A percentile compares a stretch with the other conserved stretches of the same genome.
Conservation (phyloP, 192 early-diverging fungal species). For the Coemansia sp. region DNA sequence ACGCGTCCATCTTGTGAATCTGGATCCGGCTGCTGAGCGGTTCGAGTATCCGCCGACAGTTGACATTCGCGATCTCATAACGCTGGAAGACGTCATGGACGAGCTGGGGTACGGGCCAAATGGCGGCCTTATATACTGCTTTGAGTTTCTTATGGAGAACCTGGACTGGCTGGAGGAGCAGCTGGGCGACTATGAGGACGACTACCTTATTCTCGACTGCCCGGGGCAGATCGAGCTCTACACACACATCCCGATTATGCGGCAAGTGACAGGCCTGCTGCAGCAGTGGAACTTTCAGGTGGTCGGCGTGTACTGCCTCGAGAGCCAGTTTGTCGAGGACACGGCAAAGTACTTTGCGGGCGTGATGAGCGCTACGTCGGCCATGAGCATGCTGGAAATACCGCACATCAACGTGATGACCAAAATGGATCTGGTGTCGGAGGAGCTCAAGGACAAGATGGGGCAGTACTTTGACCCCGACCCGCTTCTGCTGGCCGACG, state of each 20-base stretch:
- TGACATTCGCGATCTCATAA: constrained; percentile 93
- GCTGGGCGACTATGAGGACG: constrained; percentile 84
- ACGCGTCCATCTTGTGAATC: constrained; percentile 86
- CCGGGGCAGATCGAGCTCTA: constrained; percentile 98
- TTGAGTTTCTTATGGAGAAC: constrained; percentile 94
- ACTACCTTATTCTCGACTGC: constrained; percentile 96
- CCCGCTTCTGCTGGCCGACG: constrained; percentile 75
- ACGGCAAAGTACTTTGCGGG: constrained; percentile 95
- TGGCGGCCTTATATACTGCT: constrained; percentile 93
- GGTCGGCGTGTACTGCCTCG: constrained; percentile 90
- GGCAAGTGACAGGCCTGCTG: constrained; percentile 64
- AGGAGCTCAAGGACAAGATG: constrained; percentile 58
- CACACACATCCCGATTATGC: constrained; percentile 96
- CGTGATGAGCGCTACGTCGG: constrained; percentile 89
- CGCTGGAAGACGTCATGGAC: constrained; percentile 97
- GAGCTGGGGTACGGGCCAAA: constrained; percentile 97
- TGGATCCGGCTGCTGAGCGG: constrained; percentile 95
- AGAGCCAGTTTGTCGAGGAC: constrained; percentile 94
- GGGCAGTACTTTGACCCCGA: constrained; percentile 88
- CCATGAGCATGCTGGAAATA: constrained; percentile 96
- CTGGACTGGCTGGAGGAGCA: constrained; percentile 96
- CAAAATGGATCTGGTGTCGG: constrained; percentile 88
- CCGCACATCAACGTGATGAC: constrained; percentile 97
- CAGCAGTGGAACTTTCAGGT: constrained; percentile 72
- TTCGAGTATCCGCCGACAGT: constrained; percentile 87